phyloP scores from a whole-genome alignment of 2,329 filamentous ascomycete genomes.

The Aureobasidium namibiae region DNA sequence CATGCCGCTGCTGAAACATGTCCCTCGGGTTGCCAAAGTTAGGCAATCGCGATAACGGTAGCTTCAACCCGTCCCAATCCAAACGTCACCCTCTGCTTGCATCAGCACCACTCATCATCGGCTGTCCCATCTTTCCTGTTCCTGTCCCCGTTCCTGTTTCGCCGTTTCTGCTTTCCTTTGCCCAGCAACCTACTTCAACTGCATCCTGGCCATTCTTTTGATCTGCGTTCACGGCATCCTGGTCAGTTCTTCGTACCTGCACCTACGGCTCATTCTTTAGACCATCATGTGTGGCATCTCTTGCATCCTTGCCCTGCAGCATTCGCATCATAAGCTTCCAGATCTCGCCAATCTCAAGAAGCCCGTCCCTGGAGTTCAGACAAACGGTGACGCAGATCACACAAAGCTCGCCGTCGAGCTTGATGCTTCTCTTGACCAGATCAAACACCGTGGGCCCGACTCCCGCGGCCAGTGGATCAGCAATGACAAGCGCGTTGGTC shows the following conservation, averaged over 20 bases:
- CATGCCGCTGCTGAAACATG: slow-evolving; percentile 2
- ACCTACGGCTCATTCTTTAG: background rate
- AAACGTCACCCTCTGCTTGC: background rate
- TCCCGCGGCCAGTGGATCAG: slow-evolving; percentile 39
- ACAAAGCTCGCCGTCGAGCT: slow-evolving; percentile 17
- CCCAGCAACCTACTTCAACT: background rate
- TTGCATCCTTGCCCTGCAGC: slow-evolving; percentile 20
- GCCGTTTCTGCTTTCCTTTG: background rate
- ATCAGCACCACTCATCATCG: background rate
- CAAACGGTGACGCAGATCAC: slow-evolving; percentile 16
- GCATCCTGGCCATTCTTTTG: background rate
- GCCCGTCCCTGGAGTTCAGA: slow-evolving; percentile 7
- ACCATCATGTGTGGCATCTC: slow-evolving; percentile 24
- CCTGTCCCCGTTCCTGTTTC: background rate
- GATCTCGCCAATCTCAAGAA: background rate
- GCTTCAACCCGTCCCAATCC: background rate
- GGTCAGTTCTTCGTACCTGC: slow-evolving; percentile 5
- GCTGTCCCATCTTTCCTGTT: background rate
- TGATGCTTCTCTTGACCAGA: slow-evolving; percentile 28
- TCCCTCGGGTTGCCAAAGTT: background rate
- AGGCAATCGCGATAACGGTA: slow-evolving; percentile 3
- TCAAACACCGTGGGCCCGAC: slow-evolving; percentile 41
- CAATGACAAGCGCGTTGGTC: slow-evolving; percentile 35
- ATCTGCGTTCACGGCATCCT: background rate
- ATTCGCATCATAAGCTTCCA: slow-evolving; percentile 14